A percentile compares a stretch with the other conserved stretches of the same genome.
These are phyloP conservation scores for Triadica sebifera DNA, from an alignment of 345 rosid species.

Conservation along the genomic window DNA sequence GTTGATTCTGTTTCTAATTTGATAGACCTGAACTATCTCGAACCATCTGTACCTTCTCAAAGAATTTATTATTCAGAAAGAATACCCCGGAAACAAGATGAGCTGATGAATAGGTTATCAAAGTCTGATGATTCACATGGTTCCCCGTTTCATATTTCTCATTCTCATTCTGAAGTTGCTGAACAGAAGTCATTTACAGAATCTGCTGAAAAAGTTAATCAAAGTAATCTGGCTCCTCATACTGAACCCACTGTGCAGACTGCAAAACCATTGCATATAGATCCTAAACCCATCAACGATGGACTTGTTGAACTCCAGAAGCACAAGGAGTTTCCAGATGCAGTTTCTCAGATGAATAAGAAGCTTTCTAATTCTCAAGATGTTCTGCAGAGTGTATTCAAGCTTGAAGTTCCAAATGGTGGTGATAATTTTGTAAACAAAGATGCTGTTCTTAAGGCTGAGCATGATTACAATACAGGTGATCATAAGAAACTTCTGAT, in stretches of 20 bases:
- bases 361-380: constrained; percentile 34
- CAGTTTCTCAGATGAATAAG: constrained; percentile 39
- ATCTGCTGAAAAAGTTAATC: constrained; percentile 40
- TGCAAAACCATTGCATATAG: constrained; percentile 27
- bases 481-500: constrained; percentile 15
- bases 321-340: constrained; percentile 42
- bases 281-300: constrained; percentile 35
- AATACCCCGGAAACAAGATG: constrained; percentile 67
- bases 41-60: constrained; percentile 40
- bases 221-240: constrained; percentile 44
- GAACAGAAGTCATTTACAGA: constrained; percentile 44
- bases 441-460: constrained; percentile 32
- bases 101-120: constrained; percentile 58
- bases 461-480: constrained; percentile 15
- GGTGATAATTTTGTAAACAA: constrained; percentile 27
- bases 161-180: constrained; percentile 40
- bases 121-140: constrained; percentile 74
- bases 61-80: constrained; percentile 73
- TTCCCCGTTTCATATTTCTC: constrained; percentile 58
- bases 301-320: constrained; percentile 42
- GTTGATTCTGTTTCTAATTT: constrained; percentile 48
- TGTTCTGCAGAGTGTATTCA: constrained; percentile 32
- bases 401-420: constrained; percentile 32
- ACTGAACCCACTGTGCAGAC: constrained; percentile 39
- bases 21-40: constrained; percentile 49